Base-by-base conservation (phyloP, 208 protist genomes). In the Novymonas esmeraldas region DNA sequence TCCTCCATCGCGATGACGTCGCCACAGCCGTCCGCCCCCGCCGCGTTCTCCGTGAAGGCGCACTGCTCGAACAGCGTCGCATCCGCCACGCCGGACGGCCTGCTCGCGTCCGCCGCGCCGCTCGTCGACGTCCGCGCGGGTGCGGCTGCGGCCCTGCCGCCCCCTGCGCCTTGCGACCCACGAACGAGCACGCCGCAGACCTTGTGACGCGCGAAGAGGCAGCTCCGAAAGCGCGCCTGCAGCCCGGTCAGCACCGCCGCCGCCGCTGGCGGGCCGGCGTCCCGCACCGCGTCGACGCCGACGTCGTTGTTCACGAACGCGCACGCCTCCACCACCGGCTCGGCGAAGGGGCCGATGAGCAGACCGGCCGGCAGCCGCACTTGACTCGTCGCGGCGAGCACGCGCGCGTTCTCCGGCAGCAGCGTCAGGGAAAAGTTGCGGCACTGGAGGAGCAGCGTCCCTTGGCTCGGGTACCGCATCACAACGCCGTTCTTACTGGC, bases 221-320 rank as follows among this genome's bases (percentile, higher is more conserved):
- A 88, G 16, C 29, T 31, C 20, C 65, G 67, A 18, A 81, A 51
- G 33, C 56, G 67, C 18, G 72, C 68, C 22, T 55, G 71, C 26
- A 46, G 54, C 31, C 48, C 68, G 22, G 63, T 44, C 33, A 56
- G 34, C 33, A 34, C 48, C 6, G 55, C 33, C 5, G 57, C 73
- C 24, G 46, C n/a, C 29, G 54, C 59, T 22, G 45, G n/a, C n/a
- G n/a, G n/a, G n/a, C n/a, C 29, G 11, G 61, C 73, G 51, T 74
- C 70, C 6, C 83, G 76, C 18, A 88, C 67, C 6, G 79, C 79
- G 64, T 93, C 85, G 18, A 95, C 74, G 38, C 87, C 90, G 45
- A 93, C 61, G 54, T 93, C 87, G 67, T 95, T 95, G 31, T 73
- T 68, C 26, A 72, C 48, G 42, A 95, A 95, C 0, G 75, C 38